Evolutionary conservation across 2,329 filamentous ascomycete genomes (phyloP).

Genomic region (Dothideomycetes sp.): DNA sequence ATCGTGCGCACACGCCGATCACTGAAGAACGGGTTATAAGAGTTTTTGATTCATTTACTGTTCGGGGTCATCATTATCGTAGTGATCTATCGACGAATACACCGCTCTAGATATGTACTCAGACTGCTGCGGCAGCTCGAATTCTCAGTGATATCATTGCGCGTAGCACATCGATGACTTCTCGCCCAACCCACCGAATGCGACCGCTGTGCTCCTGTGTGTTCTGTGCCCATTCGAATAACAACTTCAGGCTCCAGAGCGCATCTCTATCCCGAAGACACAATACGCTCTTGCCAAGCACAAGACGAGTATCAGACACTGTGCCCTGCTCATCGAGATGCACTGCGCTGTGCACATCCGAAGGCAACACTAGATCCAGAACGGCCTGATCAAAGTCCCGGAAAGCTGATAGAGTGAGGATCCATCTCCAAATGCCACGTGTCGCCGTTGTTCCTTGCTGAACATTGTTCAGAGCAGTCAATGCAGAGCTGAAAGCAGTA

Average conservation of each 20-base stretch:
- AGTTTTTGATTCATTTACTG: too few relatives aligned
- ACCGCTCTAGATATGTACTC: too few relatives aligned
- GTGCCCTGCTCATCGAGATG: constrained; percentile 45
- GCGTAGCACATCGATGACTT: constrained; percentile 44
- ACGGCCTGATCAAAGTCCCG: constrained; percentile 52
- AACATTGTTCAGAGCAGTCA: constrained; percentile 59
- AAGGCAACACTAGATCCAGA: constrained; percentile 31
- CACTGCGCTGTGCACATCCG: constrained; percentile 28
- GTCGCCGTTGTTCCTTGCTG: constrained; percentile 24
- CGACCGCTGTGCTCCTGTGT: constrained; percentile 20
- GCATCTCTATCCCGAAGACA: constrained; percentile 29
- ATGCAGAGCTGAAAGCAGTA: constrained; percentile 54
- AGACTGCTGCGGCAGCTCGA: constrained; percentile 1
- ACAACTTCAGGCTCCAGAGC: constrained; percentile 49
- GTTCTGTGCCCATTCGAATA: constrained; percentile 57
- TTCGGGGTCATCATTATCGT: too few relatives aligned
- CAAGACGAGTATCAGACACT: constrained; percentile 60
- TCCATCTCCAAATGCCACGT: constrained; percentile 53
- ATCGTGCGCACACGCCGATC: too few relatives aligned
- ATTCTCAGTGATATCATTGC: constrained; percentile 35
- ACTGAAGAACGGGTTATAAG: too few relatives aligned
- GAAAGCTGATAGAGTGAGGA: constrained; percentile 54
- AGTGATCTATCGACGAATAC: too few relatives aligned
- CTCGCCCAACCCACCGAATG: constrained; percentile 43
- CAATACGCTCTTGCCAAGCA: constrained; percentile 35